Base-by-base conservation (phyloP, 495 filamentous ascomycete species). In the Apodospora peruviana region DNA sequence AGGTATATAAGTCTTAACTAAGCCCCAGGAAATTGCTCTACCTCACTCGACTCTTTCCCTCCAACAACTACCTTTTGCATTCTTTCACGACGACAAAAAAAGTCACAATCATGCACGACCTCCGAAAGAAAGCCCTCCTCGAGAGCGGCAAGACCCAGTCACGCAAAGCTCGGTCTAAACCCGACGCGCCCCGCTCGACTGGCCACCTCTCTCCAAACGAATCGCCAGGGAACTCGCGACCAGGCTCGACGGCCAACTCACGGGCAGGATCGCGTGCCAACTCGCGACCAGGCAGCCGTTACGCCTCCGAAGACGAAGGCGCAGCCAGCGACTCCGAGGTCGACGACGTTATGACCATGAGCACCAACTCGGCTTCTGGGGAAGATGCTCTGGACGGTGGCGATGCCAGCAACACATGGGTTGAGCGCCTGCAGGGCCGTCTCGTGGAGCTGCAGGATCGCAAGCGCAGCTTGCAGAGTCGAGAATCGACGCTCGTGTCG, bases 141-240 rank as follows among this genome's bases (percentile, higher is more conserved):
- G 87, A 91, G 73, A 87, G 84, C 70, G 82, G 83, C 63, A 98
- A 98, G 74, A 98, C 91, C 29, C 76, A 93, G 42, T 96, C 93
- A 29, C 83, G 85, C 61, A 96, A 95, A 70, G 90, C 90, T 5
- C 84, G 82, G 42, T 87, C 86, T 12, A 77, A 80, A 41, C 77
- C 82, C 40, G 80, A 81, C 10, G 87, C 88, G 75, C 77, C 14
- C 73, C 79, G n/a, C n/a, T n/a, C n/a, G n/a, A n/a, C 80, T 75
- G 3, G 90, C 71, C 0, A 64, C 60, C 4, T 60, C 55, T 35
- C 61, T 0, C 63, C 65, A 9, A 52, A 51, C 48, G 54, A 47
- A 16, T 68, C 65, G 2, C 62, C 62, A 1, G 50, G 27, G 3
- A 47, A 40, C 51, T 63, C 60, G 18, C 45, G 51, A 4, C 38